A percentile compares a stretch with the other conserved stretches of the same genome.
Conservation (phyloP, 768 basidiomycete genomes). For the Suillus hirtellus region DNA sequence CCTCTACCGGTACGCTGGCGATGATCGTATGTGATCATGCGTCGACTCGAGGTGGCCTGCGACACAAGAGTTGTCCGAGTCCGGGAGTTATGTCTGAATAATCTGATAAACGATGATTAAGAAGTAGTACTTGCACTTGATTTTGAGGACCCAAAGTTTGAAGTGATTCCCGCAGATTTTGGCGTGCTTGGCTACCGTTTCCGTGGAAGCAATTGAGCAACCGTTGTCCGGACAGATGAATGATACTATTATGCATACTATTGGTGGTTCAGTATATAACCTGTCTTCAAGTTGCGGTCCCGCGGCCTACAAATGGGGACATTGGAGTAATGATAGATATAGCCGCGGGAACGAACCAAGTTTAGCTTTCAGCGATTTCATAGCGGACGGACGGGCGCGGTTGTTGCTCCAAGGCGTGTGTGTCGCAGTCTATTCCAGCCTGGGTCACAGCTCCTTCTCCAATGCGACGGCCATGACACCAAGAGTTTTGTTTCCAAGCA, state of each 20-base stretch:
- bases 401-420: neutral
- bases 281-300: too few relatives aligned
- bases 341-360: slow-evolving; percentile 5
- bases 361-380: slow-evolving; percentile 5
- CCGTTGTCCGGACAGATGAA: neutral
- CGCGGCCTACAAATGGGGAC: too few relatives aligned
- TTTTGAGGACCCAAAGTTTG: neutral
- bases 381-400: neutral
- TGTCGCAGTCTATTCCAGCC: neutral
- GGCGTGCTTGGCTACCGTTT: neutral
- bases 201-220: neutral
- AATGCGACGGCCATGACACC: slow-evolving; percentile 23
- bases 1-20: neutral
- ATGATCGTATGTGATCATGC: neutral
- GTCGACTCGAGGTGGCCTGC: neutral
- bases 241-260: too few relatives aligned
- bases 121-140: neutral
- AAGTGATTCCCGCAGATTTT: neutral
- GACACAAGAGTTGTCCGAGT: neutral
- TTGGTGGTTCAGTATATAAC: too few relatives aligned
- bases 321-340: too few relatives aligned
- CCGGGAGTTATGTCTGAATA: neutral
- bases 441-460: slow-evolving; percentile 10
- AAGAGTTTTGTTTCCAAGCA: slow-evolving; percentile 34
- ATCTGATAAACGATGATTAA: neutral